Conservation (phyloP, 306 rosid species). For the Glycine tomentella region DNA sequence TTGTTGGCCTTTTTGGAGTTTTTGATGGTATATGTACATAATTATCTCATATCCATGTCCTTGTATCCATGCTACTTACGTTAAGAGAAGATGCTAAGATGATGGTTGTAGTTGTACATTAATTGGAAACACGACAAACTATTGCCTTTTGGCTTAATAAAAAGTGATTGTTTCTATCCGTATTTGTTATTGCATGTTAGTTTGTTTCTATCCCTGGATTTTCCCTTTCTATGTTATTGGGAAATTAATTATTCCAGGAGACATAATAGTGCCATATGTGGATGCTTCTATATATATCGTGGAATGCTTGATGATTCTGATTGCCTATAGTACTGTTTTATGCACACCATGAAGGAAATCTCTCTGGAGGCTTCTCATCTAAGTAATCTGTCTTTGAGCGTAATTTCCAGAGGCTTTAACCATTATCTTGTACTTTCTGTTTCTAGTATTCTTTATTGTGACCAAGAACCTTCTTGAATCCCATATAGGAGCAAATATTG, state of each 20-base stretch:
- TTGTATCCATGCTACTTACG: slow-evolving; percentile 9
- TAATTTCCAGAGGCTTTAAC: slow-evolving; percentile 28
- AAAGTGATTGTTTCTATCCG: neutral
- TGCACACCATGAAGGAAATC: slow-evolving; percentile 31
- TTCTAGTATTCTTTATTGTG: slow-evolving; percentile 1
- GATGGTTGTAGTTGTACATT: slow-evolving; percentile 21
- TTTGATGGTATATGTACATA: slow-evolving; percentile 76
- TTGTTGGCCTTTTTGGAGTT: slow-evolving; percentile 98
- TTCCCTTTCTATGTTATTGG: slow-evolving; percentile 1
- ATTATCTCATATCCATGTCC: slow-evolving; percentile 27
- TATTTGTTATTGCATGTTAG: neutral
- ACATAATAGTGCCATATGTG: neutral
- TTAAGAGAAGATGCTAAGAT: slow-evolving; percentile 12
- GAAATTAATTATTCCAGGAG: slow-evolving; percentile 36
- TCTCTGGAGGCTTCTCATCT: slow-evolving; percentile 31
- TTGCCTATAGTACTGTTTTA: slow-evolving; percentile 11
- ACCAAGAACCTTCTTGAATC: slow-evolving; percentile 29
- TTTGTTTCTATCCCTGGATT: slow-evolving; percentile 37
- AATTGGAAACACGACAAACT: neutral
- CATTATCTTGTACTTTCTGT: slow-evolving; percentile 24
- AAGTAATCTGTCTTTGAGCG: neutral
- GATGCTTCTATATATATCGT: neutral
- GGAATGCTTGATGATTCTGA: slow-evolving; percentile 9
- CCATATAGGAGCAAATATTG: neutral
- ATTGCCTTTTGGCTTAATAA: slow-evolving; percentile 4